These are phyloP conservation scores for Globisporangium camurandrum DNA, from an alignment of 352 stramenopile species.

Conservation along the genomic window DNA sequence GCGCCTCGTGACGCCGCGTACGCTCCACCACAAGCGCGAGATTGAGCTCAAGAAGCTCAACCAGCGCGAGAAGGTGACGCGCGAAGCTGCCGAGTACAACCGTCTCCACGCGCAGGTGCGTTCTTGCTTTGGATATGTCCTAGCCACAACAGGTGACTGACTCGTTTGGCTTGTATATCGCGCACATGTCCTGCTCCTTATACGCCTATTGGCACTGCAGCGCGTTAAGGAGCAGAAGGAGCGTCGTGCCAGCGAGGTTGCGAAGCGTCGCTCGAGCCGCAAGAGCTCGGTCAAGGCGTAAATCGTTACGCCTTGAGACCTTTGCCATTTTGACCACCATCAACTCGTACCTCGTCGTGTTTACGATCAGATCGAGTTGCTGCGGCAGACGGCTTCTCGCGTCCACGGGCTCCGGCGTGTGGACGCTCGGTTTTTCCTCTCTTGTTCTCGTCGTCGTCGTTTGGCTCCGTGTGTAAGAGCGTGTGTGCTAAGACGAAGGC, in stretches of 20 bases:
- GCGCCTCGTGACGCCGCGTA: conserved; percentile 97
- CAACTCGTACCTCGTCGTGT: conserved; percentile 6
- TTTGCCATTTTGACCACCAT: no score
- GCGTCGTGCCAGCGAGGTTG: conserved; percentile 95
- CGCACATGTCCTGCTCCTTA: conserved; percentile 79
- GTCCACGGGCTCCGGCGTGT: not conserved
- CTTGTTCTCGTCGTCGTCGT: no score
- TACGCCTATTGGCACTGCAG: conserved; percentile 93
- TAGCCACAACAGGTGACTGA: conserved; percentile 20
- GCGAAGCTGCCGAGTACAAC: conserved; percentile 96
- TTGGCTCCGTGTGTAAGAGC: no score
- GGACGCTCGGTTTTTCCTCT: not conserved
- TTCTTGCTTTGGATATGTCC: conserved; percentile 6
- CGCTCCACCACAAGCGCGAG: conserved; percentile 94
- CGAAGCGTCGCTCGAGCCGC: conserved; percentile 97
- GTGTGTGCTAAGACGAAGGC: no score
- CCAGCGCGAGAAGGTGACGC: conserved; percentile 88
- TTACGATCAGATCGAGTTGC: not conserved
- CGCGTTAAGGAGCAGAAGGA: conserved; percentile 98
- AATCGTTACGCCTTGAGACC: no score
- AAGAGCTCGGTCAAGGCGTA: conserved; percentile 91
- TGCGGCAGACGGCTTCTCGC: conserved; percentile 1
- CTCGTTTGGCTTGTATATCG: conserved; percentile 25
- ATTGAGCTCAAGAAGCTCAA: conserved; percentile 80
- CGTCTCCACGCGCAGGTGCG: conserved; percentile 92